phyloP scores from a whole-genome alignment of 2,329 filamentous ascomycete genomes.

The Apiospora sp. region DNA sequence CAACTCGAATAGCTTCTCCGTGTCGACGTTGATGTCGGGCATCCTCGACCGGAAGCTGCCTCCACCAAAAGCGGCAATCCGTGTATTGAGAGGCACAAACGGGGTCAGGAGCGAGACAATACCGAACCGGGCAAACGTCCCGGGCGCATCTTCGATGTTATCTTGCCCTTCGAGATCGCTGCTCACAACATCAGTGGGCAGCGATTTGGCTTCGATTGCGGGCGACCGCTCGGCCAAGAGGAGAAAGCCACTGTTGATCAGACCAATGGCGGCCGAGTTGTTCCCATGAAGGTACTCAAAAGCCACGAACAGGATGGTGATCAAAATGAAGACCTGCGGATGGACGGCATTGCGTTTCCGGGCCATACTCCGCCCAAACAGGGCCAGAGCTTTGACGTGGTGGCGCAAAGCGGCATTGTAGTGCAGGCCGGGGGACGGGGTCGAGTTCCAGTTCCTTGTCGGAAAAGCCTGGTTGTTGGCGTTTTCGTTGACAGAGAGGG shows the following conservation, averaged over 20 bases:
- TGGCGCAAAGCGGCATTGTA: conserved; percentile 6
- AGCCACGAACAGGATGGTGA: background rate
- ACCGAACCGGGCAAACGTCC: background rate
- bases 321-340: background rate
- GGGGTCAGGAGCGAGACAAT: background rate
- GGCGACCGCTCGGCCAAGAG: background rate
- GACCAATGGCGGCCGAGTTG: background rate
- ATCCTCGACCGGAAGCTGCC: background rate
- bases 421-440: background rate
- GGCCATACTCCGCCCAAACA: background rate
- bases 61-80: background rate
- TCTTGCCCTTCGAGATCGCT: background rate
- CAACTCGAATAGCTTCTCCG: background rate
- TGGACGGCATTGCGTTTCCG: background rate
- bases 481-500: conserved; percentile 6
- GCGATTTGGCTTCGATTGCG: background rate
- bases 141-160: background rate
- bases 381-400: background rate
- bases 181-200: background rate
- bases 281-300: conserved; percentile 12
- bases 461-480: background rate
- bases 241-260: background rate
- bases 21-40: background rate
- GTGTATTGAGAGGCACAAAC: background rate
- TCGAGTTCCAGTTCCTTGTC: background rate